phyloP scores from a whole-genome alignment of 805 yeast species.

The Scheffersomyces lignosus region DNA sequence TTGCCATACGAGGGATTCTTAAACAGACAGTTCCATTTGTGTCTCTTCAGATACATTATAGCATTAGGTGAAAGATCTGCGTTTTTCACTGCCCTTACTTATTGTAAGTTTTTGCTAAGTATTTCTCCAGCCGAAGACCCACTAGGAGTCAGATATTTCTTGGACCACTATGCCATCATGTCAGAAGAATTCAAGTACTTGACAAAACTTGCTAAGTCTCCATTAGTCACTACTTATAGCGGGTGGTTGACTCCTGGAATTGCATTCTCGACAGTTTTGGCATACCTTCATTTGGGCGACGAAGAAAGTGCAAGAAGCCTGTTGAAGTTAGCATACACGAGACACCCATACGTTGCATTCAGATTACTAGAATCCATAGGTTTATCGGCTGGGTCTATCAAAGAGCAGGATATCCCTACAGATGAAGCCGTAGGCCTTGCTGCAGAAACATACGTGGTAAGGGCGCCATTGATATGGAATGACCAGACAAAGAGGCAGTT shows the following conservation, averaged over 20 bases:
- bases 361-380: slow-evolving; percentile 51
- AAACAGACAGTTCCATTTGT: slow-evolving; percentile 75
- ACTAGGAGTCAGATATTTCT: slow-evolving; percentile 76
- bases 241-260: slow-evolving; percentile 76
- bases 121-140: slow-evolving; percentile 81
- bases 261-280: slow-evolving; percentile 63
- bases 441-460: slow-evolving; percentile 57
- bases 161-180: slow-evolving; percentile 74
- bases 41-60: slow-evolving; percentile 69
- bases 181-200: slow-evolving; percentile 65
- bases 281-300: slow-evolving; percentile 49
- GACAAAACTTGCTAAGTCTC: slow-evolving; percentile 55
- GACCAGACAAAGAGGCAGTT: slow-evolving; percentile 47
- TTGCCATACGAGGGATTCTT: slow-evolving; percentile 74
- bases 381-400: slow-evolving; percentile 19
- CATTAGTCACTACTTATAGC: slow-evolving; percentile 54
- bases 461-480: slow-evolving; percentile 58
- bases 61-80: slow-evolving; percentile 77
- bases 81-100: slow-evolving; percentile 71
- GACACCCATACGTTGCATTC: slow-evolving; percentile 59
- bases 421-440: slow-evolving; percentile 38
- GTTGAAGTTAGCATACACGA: slow-evolving; percentile 49
- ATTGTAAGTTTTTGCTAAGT: slow-evolving; percentile 68
- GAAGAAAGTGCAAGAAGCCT: slow-evolving; percentile 46
- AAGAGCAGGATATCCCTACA: slow-evolving; percentile 22